Evolutionary conservation across 306 rosid genomes (phyloP).

Genomic region (Trifolium fragiferum): DNA sequence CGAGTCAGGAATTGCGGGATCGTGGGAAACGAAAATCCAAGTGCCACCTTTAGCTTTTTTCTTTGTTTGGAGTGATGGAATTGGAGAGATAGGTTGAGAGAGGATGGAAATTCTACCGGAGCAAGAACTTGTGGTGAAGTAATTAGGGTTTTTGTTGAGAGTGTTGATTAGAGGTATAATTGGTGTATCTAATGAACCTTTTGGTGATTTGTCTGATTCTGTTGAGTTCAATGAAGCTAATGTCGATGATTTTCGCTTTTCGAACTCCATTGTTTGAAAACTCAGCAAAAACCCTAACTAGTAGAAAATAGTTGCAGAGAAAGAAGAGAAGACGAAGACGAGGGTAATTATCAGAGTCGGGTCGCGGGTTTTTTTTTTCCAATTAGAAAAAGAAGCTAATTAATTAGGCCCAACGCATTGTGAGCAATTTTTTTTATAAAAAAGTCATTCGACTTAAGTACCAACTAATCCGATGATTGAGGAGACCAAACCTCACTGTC

Average conservation of each 20-base stretch:
- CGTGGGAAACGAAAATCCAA: conserved; percentile 84
- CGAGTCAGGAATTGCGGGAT: conserved; percentile 70
- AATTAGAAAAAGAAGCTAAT: too few relatives aligned
- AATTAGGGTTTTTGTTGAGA: conserved; percentile 66
- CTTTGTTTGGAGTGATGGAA: conserved; percentile 40
- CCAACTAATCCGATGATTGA: too few relatives aligned
- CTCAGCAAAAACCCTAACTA: conserved; percentile 46
- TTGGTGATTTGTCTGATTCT: conserved; percentile 80
- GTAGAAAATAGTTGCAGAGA: neutral
- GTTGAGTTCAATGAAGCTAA: conserved; percentile 63
- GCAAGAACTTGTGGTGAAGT: conserved; percentile 95
- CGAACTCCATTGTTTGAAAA: conserved; percentile 63
- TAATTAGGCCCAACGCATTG: too few relatives aligned
- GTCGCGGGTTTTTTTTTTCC: neutral
- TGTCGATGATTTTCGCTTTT: conserved; percentile 74
- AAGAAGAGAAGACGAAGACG: neutral
- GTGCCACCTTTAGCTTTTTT: conserved; percentile 91
- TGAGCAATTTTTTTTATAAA: too few relatives aligned
- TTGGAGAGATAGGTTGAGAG: conserved; percentile 57
- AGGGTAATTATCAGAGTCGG: neutral
- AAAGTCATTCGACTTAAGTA: too few relatives aligned
- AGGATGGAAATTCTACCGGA: conserved; percentile 92
- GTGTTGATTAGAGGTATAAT: conserved; percentile 77
- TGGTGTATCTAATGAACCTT: conserved; percentile 75
- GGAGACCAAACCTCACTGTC: too few relatives aligned